A percentile compares a stretch with the other conserved stretches of the same genome.
Conservation (phyloP, 2,329 filamentous ascomycete species). For the Penicillium oxalicum region DNA sequence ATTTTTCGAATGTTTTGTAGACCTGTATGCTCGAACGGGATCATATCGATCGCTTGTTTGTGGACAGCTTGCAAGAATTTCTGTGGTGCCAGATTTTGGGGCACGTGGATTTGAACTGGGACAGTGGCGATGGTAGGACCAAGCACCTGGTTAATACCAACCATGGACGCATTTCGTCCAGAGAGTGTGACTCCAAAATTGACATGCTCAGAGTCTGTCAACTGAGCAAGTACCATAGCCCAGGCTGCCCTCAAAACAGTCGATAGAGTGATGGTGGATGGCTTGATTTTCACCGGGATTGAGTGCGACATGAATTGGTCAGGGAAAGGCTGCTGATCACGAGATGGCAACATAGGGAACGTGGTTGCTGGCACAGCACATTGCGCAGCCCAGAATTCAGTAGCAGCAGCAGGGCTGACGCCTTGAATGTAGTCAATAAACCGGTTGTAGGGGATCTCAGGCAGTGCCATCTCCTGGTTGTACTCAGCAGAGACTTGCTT, state of each 20-base stretch:
- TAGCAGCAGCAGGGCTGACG: not conserved
- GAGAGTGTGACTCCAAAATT: conserved; percentile 36
- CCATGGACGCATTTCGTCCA: conserved; percentile 33
- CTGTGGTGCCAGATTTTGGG: not conserved
- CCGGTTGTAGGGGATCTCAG: not conserved
- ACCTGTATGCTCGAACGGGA: conserved; percentile 3
- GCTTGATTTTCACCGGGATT: not conserved
- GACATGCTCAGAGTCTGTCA: conserved; percentile 32
- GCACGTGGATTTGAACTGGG: conserved; percentile 14
- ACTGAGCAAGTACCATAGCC: conserved; percentile 30
- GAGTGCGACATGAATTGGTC: not conserved
- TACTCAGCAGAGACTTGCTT: conserved; percentile 1
- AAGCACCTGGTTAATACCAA: conserved; percentile 34
- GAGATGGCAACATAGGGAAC: not conserved
- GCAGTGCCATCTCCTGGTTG: not conserved
- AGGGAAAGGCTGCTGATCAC: not conserved
- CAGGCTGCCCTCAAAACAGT: conserved; percentile 35
- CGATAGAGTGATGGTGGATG: conserved; percentile 13
- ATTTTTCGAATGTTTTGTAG: conserved; percentile 1
- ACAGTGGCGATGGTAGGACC: conserved; percentile 38
- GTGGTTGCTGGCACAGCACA: not conserved
- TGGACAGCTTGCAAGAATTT: not conserved
- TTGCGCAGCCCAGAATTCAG: conserved; percentile 3
- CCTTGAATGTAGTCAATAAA: conserved; percentile 2
- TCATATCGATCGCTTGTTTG: not conserved